Base-by-base conservation (phyloP, 1,284 basidiomycete genomes). In the Chiua sp. region DNA sequence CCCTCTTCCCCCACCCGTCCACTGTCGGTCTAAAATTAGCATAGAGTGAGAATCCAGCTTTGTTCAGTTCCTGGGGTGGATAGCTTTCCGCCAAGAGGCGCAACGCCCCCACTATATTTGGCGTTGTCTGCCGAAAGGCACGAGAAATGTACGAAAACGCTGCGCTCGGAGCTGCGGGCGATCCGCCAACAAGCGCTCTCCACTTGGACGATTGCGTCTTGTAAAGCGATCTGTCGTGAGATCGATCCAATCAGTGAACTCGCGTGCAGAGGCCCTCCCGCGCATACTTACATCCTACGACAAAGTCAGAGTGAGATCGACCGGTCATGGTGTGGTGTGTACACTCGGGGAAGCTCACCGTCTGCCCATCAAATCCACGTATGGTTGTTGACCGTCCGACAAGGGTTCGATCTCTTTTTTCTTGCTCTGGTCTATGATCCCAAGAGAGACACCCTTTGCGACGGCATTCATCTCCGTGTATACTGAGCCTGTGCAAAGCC, bases 391-490 rank as follows among this genome's bases (percentile, higher is more conserved):
- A 39, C 90, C 90, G 18, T 81, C 83, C 59, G 76, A 77, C 13
- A 73, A 74, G 5, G 86, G 84, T 55, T 88, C 84, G 56, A 82
- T 77, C 30, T 82, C 84, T 60, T 80, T 79, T 59, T 80, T 80
- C 62, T 82, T 87, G 26, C 77, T 77, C 66, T 84, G 75, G 33
- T 86, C 78, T 69, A 87, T 84, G 47, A 95, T 84, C 6, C 95
- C 94, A 22, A 96, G 79, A 33, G 88, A 87, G 26, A 94, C 82
- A 4, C 94, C 94, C 70, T 94, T 96, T 32, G 89, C 82, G 55
- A 92, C 79, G 2, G 93, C 93, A 64, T 95, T 96, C 80, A 96
- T 87, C 69, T 96, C 94, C 18, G 96, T 97, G 73, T 96, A 98
- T 39, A 91, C 94, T 52, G 92, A 91, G 3, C 93, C 94, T 94